Evolutionary conservation across 805 yeast genomes (phyloP).

Genomic region (Torulaspora gathmanii): DNA sequence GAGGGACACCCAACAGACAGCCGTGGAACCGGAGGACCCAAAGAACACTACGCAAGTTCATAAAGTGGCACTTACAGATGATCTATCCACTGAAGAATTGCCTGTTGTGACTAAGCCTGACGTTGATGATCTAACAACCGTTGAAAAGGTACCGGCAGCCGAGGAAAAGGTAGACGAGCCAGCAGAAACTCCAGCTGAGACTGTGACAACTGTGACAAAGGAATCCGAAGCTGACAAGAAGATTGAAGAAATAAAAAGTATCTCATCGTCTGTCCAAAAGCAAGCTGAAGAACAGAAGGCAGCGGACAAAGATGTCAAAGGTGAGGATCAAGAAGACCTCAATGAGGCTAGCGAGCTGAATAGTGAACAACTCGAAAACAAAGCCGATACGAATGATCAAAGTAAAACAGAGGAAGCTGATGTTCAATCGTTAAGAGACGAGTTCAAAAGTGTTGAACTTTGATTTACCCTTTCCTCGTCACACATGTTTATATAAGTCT

Average conservation of each 20-base stretch:
- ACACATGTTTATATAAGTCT: constrained; percentile 3
- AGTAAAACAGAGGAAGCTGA: constrained; percentile 2
- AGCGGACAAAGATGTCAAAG: constrained; percentile 8
- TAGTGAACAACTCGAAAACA: constrained; percentile 8
- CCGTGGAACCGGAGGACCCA: not conserved
- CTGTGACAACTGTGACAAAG: not conserved
- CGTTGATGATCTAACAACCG: not conserved
- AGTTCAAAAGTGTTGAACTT: constrained; percentile 30
- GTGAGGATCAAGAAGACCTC: constrained; percentile 17
- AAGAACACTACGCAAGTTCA: not conserved
- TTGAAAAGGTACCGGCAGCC: constrained; percentile 2
- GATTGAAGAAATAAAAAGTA: constrained; percentile 6
- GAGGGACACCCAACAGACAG: constrained; percentile 2
- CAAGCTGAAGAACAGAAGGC: not conserved
- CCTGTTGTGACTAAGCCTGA: not conserved
- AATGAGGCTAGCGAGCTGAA: not conserved
- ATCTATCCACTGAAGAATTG: constrained; percentile 5
- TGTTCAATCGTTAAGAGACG: constrained; percentile 18
- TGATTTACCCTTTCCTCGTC: constrained; percentile 11
- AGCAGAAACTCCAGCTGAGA: not conserved
- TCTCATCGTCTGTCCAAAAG: not conserved
- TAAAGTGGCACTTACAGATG: not conserved
- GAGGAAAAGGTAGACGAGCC: not conserved
- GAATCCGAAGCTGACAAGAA: constrained; percentile 20
- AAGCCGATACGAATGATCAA: constrained; percentile 2